Conservation (phyloP, 495 filamentous ascomycete species). For the Evernia prunastri region DNA sequence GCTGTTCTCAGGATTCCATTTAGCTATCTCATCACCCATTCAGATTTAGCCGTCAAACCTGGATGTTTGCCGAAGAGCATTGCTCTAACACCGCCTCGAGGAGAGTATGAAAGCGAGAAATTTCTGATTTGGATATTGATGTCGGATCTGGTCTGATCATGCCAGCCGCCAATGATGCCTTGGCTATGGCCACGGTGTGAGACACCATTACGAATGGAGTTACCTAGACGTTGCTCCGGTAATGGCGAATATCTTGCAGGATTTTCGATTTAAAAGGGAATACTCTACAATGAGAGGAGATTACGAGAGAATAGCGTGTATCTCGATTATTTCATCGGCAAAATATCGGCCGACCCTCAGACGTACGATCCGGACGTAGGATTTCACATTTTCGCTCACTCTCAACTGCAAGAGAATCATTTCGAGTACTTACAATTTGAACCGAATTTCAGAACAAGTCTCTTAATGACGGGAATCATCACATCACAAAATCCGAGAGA, state of each 20-base stretch:
- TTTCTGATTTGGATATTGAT: slow-evolving; percentile 62
- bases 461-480: background rate
- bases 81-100: slow-evolving; percentile 62
- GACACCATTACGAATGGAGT: slow-evolving; percentile 50
- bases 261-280: too few species aligned
- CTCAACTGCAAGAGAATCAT: background rate
- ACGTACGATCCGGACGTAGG: too few species aligned
- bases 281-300: too few species aligned
- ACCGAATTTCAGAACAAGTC: background rate
- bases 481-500: background rate
- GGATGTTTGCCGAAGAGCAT: slow-evolving; percentile 80
- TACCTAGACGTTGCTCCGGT: background rate
- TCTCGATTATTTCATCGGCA: background rate
- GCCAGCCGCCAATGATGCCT: slow-evolving; percentile 68
- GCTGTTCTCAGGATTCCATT: slow-evolving; percentile 50
- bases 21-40: slow-evolving; percentile 49
- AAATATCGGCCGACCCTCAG: background rate
- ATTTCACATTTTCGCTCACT: too few species aligned
- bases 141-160: slow-evolving; percentile 71
- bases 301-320: too few species aligned
- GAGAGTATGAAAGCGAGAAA: slow-evolving; percentile 60
- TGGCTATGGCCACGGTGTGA: slow-evolving; percentile 72
- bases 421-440: background rate
- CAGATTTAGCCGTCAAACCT: slow-evolving; percentile 77
- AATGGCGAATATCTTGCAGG: background rate